Evolutionary conservation across 306 rosid genomes (phyloP).

Genomic region (Prunus padus): DNA sequence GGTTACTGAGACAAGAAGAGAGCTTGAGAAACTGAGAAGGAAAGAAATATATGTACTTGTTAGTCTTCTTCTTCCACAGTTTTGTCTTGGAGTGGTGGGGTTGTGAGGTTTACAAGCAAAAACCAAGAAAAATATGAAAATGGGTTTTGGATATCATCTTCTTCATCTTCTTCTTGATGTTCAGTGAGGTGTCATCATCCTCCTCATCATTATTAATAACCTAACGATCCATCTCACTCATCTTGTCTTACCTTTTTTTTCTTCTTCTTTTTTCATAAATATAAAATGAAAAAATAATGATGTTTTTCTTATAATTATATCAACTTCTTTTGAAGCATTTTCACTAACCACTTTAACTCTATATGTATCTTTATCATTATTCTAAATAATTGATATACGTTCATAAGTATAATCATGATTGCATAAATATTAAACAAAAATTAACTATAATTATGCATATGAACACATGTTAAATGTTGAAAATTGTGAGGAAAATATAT

Average conservation of each 20-base stretch:
- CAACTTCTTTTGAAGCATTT: no score
- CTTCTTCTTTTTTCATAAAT: not conserved
- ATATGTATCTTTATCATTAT: no score
- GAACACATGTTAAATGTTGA: no score
- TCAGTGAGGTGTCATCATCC: conserved; percentile 22
- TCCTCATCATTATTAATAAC: not conserved
- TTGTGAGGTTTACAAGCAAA: not conserved
- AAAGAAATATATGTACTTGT: not conserved
- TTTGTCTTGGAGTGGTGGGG: not conserved
- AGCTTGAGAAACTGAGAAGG: not conserved
- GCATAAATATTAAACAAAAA: no score
- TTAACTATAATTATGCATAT: no score
- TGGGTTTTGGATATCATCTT: not conserved
- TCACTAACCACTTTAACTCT: no score
- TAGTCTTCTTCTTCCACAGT: not conserved
- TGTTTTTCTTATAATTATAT: no score
- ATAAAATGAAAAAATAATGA: no score
- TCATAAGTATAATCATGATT: no score
- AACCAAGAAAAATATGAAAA: not conserved
- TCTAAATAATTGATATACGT: no score
- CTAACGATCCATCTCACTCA: not conserved
- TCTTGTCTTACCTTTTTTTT: not conserved
- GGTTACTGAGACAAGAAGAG: not conserved
- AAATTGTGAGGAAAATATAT: no score
- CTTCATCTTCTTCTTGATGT: not conserved